Conservation (phyloP, 139 green algal genomes). For the Monoraphidium neglectum region DNA sequence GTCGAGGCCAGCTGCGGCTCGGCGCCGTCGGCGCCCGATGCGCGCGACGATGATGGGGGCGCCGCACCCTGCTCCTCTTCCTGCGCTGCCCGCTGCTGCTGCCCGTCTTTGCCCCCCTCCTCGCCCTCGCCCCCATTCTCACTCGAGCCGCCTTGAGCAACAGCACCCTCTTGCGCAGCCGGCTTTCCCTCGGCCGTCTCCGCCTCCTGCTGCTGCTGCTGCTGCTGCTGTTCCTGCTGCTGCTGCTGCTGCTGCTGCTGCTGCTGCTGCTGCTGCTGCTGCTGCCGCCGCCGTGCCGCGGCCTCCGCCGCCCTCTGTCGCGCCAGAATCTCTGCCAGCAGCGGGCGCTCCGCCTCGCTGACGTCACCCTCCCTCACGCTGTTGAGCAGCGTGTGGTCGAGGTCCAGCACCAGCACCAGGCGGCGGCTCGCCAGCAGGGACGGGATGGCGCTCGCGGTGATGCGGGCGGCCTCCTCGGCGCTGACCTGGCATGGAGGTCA, state of each 20-base stretch:
- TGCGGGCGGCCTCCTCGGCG: conserved; percentile 41
- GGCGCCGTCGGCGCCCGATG: too few species aligned
- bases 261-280: conserved; percentile 8
- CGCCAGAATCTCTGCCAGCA: not conserved
- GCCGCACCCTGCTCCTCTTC: conserved; percentile 2
- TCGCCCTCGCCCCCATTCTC: not conserved
- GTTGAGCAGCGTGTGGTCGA: conserved; percentile 97
- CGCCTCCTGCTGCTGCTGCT: not conserved
- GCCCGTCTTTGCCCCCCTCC: not conserved
- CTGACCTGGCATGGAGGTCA: conserved; percentile 17
- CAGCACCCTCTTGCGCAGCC: not conserved
- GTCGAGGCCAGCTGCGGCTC: too few species aligned
- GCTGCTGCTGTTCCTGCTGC: not conserved
- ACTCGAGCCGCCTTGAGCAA: not conserved
- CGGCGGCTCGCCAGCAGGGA: conserved; percentile 40
- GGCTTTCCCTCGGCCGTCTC: not conserved
- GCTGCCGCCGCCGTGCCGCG: not conserved
- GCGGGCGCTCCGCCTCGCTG: not conserved
- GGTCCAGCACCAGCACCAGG: conserved; percentile 87
- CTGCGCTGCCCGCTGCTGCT: not conserved
- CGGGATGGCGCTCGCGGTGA: conserved; percentile 1
- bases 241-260: conserved; percentile 14
- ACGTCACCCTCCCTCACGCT: conserved; percentile 50
- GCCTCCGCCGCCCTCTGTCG: conserved; percentile 6
- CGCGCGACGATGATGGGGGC: too few species aligned